phyloP scores from a whole-genome alignment of 768 basidiomycete species.

The Suillus hirtellus region DNA sequence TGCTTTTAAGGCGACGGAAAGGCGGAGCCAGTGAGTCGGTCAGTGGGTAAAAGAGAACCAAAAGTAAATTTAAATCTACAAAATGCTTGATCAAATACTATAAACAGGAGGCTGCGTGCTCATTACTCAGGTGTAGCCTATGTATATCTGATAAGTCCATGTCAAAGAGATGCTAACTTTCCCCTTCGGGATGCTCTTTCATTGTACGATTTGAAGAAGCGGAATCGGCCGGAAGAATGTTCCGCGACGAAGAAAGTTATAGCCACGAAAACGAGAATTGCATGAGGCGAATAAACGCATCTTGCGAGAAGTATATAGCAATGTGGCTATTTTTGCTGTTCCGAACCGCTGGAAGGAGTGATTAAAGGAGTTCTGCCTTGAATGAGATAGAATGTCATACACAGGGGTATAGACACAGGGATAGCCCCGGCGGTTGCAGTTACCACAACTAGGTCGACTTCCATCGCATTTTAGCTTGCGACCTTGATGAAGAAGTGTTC shows the following conservation, averaged over 20 bases:
- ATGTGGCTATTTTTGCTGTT: constrained; percentile 33
- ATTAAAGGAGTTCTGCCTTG: constrained; percentile 17
- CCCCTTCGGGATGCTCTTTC: constrained; percentile 10
- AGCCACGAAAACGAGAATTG: constrained; percentile 11
- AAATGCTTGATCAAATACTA: constrained; percentile 9
- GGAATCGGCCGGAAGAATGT: constrained; percentile 22
- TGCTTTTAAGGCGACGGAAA: constrained; percentile 1
- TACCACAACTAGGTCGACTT: constrained; percentile 57
- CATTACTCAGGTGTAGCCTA: constrained; percentile 28
- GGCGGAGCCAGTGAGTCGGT: neutral
- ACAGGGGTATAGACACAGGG: constrained; percentile 66
- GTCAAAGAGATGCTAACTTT: constrained; percentile 18
- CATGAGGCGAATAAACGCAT: constrained; percentile 24
- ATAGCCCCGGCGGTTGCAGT: constrained; percentile 60
- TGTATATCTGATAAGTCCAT: constrained; percentile 24
- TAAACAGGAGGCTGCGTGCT: constrained; percentile 12
- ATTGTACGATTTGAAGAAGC: constrained; percentile 3
- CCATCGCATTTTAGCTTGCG: constrained; percentile 78
- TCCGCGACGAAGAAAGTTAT: constrained; percentile 17
- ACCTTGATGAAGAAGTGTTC: constrained; percentile 37
- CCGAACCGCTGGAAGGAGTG: constrained; percentile 21
- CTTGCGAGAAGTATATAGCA: constrained; percentile 9
- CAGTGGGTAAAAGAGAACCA: neutral
- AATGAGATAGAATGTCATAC: constrained; percentile 41
- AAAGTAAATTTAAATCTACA: neutral